These are phyloP conservation scores for Coemansia sp. DNA, from an alignment of 192 early-diverging fungal genomes.

Conservation along the genomic window DNA sequence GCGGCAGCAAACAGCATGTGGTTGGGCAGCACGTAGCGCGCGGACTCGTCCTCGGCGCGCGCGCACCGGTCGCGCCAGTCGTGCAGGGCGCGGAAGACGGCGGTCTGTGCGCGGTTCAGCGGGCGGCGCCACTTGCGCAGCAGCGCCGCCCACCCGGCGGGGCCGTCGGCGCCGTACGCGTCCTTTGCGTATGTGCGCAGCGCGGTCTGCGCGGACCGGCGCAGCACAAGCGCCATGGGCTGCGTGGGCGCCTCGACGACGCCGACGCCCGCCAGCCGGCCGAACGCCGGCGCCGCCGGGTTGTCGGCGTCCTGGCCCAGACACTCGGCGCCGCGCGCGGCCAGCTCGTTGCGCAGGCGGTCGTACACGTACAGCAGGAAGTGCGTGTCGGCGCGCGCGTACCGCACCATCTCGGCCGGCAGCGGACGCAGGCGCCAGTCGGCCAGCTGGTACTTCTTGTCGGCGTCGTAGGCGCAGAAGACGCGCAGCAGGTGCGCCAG, in stretches of 20 bases:
- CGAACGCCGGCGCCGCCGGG: conserved; percentile 22
- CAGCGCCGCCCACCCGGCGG: conserved; percentile 74
- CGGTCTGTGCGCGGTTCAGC: conserved; percentile 63
- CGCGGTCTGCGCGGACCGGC: conserved; percentile 69
- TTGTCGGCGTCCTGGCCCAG: conserved; percentile 54
- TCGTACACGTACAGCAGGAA: conserved; percentile 95
- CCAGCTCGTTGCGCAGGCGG: conserved; percentile 82
- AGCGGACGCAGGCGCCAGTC: conserved; percentile 98
- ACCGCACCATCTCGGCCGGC: conserved; percentile 86
- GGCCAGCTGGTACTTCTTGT: conserved; percentile 94
- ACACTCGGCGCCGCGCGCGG: conserved; percentile 45
- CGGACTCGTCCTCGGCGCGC: conserved; percentile 90
- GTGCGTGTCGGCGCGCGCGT: conserved; percentile 95
- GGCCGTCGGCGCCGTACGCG: conserved; percentile 79
- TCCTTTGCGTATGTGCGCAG: conserved; percentile 79
- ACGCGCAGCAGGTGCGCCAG: conserved; percentile 78
- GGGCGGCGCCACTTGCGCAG: conserved; percentile 65
- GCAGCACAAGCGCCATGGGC: conserved; percentile 46
- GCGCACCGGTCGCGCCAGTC: conserved; percentile 91
- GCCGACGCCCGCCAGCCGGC: conserved; percentile 53
- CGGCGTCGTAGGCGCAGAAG: conserved; percentile 78
- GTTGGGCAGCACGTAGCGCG: conserved; percentile 85
- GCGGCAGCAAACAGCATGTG: conserved; percentile 83
- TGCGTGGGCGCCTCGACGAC: conserved; percentile 17
- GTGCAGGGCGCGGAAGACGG: conserved; percentile 87